These are phyloP conservation scores for Kodamaea sp. DNA, from an alignment of 1,139 yeast species.

Conservation along the genomic window DNA sequence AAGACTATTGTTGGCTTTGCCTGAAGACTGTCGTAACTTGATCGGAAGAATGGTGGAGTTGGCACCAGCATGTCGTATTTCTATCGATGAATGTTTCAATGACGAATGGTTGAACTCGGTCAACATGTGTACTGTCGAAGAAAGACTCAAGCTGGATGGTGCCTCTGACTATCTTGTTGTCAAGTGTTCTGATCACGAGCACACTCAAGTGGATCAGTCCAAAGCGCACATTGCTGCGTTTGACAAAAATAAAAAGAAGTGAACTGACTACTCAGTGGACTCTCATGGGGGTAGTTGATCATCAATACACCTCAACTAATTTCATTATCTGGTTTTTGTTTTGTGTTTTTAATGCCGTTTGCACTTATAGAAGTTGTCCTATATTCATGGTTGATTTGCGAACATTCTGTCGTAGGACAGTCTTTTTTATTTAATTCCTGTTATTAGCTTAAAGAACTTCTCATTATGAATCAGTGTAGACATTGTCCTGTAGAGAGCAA, in stretches of 20 bases:
- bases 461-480: too few species aligned
- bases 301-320: too few species aligned
- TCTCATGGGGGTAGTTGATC: too few species aligned
- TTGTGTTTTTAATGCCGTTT: too few species aligned
- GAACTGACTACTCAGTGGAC: conserved; percentile 7
- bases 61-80: conserved; percentile 85
- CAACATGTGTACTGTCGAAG: conserved; percentile 66
- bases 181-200: conserved; percentile 63
- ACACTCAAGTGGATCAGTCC: conserved; percentile 86
- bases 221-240: conserved; percentile 95
- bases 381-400: too few species aligned
- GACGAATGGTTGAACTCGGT: conserved; percentile 74
- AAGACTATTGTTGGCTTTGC: conserved; percentile 66
- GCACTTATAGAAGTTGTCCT: too few species aligned
- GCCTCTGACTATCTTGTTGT: conserved; percentile 35
- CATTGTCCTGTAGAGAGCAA: too few species aligned
- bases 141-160: conserved; percentile 32
- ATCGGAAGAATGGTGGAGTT: conserved; percentile 75
- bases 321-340: too few species aligned
- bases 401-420: too few species aligned
- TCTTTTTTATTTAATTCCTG: too few species aligned
- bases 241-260: conserved; percentile 70
- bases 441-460: too few species aligned
- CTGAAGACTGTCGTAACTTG: conserved; percentile 65
- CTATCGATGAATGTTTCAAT: conserved; percentile 77